phyloP scores from a whole-genome alignment of 2,329 filamentous ascomycete genomes.

The Diplodia corticola region DNA sequence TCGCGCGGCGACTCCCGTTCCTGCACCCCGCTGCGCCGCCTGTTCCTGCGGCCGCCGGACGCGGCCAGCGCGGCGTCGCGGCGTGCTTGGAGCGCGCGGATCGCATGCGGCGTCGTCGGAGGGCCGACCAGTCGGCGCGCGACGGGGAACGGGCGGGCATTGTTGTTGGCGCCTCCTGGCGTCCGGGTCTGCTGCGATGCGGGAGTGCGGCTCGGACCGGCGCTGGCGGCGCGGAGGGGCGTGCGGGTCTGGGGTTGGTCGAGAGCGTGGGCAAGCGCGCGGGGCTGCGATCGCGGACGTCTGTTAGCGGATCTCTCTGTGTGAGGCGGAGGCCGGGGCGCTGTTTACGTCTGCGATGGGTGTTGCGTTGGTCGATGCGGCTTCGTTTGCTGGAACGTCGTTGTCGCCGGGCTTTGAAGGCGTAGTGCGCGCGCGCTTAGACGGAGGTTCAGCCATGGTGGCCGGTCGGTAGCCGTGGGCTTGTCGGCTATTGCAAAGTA shows the following conservation, averaged over 20 bases:
- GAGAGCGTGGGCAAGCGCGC: conserved; percentile 32
- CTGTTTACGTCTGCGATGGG: conserved; percentile 29
- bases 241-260: conserved; percentile 37
- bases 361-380: conserved; percentile 25
- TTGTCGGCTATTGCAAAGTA: neutral
- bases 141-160: conserved; percentile 36
- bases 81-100: conserved; percentile 56
- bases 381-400: conserved; percentile 7
- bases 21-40: conserved; percentile 50
- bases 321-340: neutral
- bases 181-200: conserved; percentile 31
- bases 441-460: conserved; percentile 39
- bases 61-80: conserved; percentile 52
- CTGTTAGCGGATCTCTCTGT: neutral
- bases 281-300: conserved; percentile 29
- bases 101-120: conserved; percentile 57
- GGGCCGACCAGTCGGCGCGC: conserved; percentile 31
- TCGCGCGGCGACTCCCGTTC: conserved; percentile 59
- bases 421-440: conserved; percentile 38
- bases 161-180: conserved; percentile 36
- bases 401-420: conserved; percentile 28
- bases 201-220: conserved; percentile 38
- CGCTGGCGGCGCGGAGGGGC: conserved; percentile 37
- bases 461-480: neutral
- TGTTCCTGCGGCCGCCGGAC: conserved; percentile 41